These are phyloP conservation scores for Aspergillus tanneri DNA, from an alignment of 2,329 filamentous ascomycete species.

Conservation along the genomic window DNA sequence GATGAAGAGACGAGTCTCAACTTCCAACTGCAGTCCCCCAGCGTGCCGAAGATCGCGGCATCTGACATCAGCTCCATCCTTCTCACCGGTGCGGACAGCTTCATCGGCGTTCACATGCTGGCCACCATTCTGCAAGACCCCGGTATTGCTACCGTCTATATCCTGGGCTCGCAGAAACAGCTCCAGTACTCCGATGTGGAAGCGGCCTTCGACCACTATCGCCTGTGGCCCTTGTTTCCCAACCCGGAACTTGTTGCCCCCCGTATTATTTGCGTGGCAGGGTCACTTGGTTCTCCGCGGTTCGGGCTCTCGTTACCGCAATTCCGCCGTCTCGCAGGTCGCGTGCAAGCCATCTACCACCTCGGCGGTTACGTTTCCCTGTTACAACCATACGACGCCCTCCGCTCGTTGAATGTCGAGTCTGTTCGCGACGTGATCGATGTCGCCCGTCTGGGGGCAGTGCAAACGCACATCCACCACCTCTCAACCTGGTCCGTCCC, in stretches of 20 bases:
- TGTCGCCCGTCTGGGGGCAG: neutral
- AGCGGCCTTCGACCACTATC: neutral
- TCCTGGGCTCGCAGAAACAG: neutral
- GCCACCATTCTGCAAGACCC: neutral
- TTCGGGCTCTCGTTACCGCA: neutral
- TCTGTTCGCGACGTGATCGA: neutral
- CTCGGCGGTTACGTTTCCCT: neutral
- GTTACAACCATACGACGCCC: constrained; percentile 1
- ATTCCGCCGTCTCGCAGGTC: neutral
- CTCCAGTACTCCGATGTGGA: neutral
- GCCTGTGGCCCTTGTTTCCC: neutral
- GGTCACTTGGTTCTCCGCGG: neutral
- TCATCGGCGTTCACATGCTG: constrained; percentile 1
- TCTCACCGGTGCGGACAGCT: neutral
- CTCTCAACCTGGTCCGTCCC: constrained; percentile 7
- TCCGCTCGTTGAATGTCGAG: neutral
- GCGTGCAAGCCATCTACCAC: constrained; percentile 4
- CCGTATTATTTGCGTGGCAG: neutral
- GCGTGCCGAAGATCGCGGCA: neutral
- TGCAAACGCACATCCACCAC: neutral
- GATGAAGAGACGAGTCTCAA: neutral
- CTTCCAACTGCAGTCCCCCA: neutral
- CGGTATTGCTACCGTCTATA: neutral
- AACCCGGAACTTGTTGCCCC: neutral
- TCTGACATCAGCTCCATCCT: constrained; percentile 2